Conservation (phyloP, 208 protist species). For the Phytomonas sp. region DNA sequence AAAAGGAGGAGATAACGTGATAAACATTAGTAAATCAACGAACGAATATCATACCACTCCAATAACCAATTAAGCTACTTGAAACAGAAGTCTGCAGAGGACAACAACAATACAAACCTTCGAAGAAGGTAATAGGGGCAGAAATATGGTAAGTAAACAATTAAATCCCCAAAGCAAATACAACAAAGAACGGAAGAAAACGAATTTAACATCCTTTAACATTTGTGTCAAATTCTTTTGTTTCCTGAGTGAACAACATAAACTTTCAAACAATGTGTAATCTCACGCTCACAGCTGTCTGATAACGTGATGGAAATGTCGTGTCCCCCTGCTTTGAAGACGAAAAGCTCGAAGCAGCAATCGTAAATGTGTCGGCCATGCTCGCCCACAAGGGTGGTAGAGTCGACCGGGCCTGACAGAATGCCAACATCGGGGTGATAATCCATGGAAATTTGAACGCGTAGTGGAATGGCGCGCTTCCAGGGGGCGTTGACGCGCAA, state of each 20-base stretch:
- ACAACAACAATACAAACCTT: not conserved
- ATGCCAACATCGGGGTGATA: conserved; percentile 57
- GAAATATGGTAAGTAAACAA: not conserved
- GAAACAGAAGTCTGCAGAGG: not conserved
- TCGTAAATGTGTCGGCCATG: conserved; percentile 28
- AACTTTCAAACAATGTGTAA: conserved; percentile 22
- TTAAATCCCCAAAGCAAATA: not conserved
- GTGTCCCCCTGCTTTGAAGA: conserved; percentile 74
- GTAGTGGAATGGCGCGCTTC: conserved; percentile 50
- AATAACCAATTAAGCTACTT: not conserved
- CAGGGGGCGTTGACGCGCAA: conserved; percentile 52
- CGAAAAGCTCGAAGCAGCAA: conserved; percentile 55
- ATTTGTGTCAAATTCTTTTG: not conserved
- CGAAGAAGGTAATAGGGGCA: not conserved
- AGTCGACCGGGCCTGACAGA: conserved; percentile 55
- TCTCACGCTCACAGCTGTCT: conserved; percentile 45
- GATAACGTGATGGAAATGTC: conserved; percentile 46
- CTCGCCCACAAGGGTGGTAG: conserved; percentile 36
- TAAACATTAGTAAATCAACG: not conserved
- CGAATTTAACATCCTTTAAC: not conserved
- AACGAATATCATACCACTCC: not conserved
- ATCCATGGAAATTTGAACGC: conserved; percentile 46
- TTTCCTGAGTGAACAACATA: not conserved
- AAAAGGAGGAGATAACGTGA: not conserved
- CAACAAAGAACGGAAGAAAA: not conserved